Conservation (phyloP, 2,329 filamentous ascomycete species). For the Xylariaceae sp. region DNA sequence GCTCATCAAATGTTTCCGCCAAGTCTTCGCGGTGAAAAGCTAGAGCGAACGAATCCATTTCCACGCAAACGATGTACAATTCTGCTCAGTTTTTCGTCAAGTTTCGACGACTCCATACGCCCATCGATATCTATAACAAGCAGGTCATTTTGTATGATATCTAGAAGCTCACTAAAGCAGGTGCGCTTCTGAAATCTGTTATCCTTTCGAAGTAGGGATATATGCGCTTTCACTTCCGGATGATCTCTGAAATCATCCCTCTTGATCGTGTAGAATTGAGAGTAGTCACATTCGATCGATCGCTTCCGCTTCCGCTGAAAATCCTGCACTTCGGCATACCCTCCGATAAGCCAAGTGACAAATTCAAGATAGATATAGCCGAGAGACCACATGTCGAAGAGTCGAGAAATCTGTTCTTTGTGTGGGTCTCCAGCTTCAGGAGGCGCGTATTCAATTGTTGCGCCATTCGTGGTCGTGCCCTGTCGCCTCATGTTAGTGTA, state of each 20-base stretch:
- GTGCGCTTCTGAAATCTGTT: neutral
- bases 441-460: neutral
- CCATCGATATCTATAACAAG: neutral
- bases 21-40: too few species aligned
- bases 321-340: neutral
- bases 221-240: neutral
- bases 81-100: neutral
- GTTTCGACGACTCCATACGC: neutral
- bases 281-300: neutral
- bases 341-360: neutral
- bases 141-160: neutral
- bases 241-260: neutral
- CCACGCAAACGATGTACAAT: too few species aligned
- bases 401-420: neutral
- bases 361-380: neutral
- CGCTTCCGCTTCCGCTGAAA: neutral
- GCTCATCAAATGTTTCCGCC: neutral
- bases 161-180: neutral
- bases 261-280: neutral
- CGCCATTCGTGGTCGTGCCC: neutral
- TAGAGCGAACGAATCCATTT: too few species aligned
- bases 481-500: neutral
- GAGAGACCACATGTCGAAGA: neutral
- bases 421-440: neutral
- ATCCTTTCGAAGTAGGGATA: neutral